Base-by-base conservation (phyloP, 208 protist genomes). In the Strigomonas culicis region DNA sequence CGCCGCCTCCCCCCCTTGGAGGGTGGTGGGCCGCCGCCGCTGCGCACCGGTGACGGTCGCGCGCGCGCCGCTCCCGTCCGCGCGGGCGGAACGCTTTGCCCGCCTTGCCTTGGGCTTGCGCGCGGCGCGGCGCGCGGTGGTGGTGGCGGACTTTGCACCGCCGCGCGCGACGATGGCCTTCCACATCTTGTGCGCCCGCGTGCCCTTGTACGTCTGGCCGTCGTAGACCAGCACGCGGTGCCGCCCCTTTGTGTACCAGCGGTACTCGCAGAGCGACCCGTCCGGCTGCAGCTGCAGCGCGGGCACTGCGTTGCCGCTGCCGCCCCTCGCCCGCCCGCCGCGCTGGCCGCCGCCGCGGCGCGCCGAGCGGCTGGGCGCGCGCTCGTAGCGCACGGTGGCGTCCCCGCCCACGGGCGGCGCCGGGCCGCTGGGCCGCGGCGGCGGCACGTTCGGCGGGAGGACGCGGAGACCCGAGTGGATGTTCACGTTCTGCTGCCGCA, bases 151-250 rank as follows among this genome's bases (percentile, higher is more conserved):
- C 1, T 10, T 28, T 11, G 25, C 47, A 0, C 27, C 34, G 19
- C 21, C 44, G n/a, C 6, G 13, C 8, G 49, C 30, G 1, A 10
- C 88, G 41, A 94, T 72, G 55, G 84, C 66, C 25, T 64, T 65
- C 88, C 88, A 95, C 71, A 92, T 64, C 19, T 63, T 39, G 70
- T 92, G 84, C 22, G 85, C 88, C 17, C 44, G 51, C 10, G 28
- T 70, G 17, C 88, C 88, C 27, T 71, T 84, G 68, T 86, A 92
- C 11, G 74, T 86, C 11, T 39, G 55, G 10, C 80, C 78, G 50
- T 81, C 66, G 72, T 91, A 90, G n/a, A 90, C 77, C 43, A 92
- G 70, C 27, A 70, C 67, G 19, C 88, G 85, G 15, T 80, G 80
- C 4, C 84, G 72, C 25, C 68, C 58, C 19, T 67, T 72, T 4